Evolutionary conservation across 306 rosid species (phyloP), one percentile per base, ranked within the genome.

Genomic region (Cicer pinnatifidum): DNA sequence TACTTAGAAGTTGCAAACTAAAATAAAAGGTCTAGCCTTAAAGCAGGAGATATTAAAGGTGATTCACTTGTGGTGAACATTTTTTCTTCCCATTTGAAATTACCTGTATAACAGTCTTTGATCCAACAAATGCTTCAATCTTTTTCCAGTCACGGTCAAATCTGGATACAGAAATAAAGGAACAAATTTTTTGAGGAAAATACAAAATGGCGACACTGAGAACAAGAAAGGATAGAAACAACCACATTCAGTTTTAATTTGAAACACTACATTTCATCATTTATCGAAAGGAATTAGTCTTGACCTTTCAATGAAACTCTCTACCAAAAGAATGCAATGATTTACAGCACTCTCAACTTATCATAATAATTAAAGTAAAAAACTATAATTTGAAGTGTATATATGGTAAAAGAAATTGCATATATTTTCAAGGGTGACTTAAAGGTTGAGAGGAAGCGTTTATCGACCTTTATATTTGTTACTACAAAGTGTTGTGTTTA

Each of bases 81-180:
- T 2, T 11, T 10, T 65, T 16, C 41, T 41, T 10, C 17, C 16
- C 77, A 60, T 28, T 47, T 58, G 64, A 62, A 71, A 64, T 75
- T 83, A 91, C 99, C 97, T 91, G 99, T 72, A 94, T 94, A 75
- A 90, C 99, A 20, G 97, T 90, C 83, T 94, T 94, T 10, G 99
- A 94, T 53, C 97, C 96, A 67, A 94, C 69, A 86, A 91, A 94
- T 20, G 99, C 97, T 88, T 94, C 99, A 82, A 94, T 94, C 85
- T 94, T 94, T 85, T 94, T 94, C 99, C 99, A 94, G 78, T 94
- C 99, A 33, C 97, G 99, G 73, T 94, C 99, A 87, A 94, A 94
- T 33, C 99, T 94, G 85, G 46, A 80, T 38, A 67, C 16, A 69
- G 11, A 41, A 67, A 66, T 28, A 23, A 68, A 79, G 50, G 37